Evolutionary conservation across 179 eudicot species (phyloP).

Genomic region (Sideroxylon spinosum): DNA sequence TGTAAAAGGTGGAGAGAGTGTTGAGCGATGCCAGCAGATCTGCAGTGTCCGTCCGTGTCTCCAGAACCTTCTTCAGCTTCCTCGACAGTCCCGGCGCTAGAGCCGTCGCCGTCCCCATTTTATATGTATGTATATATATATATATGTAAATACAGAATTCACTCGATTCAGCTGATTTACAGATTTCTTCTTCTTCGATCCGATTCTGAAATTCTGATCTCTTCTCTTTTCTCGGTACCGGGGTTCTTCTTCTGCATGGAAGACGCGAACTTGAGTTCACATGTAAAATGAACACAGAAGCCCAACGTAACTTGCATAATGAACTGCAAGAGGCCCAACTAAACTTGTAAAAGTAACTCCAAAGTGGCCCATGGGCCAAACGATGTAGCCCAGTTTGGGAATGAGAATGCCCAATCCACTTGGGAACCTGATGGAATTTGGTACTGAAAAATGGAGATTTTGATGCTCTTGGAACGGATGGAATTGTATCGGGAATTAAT

Average conservation of each 20-base stretch:
- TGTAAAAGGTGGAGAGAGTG: constrained; percentile 73
- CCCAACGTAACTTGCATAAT: too few relatives aligned
- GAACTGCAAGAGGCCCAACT: too few relatives aligned
- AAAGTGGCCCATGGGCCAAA: too few relatives aligned
- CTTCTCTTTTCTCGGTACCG: not conserved
- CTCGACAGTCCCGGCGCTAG: constrained; percentile 86
- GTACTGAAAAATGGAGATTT: too few relatives aligned
- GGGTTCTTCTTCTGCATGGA: not conserved
- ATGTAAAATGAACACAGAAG: too few relatives aligned
- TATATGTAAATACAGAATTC: not conserved
- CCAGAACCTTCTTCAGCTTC: constrained; percentile 93
- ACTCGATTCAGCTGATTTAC: constrained; percentile 6
- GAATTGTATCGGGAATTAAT: too few relatives aligned
- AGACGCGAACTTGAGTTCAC: too few relatives aligned
- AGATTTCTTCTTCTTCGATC: constrained; percentile 1
- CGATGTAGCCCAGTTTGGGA: too few relatives aligned
- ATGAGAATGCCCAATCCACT: too few relatives aligned
- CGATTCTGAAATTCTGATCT: not conserved
- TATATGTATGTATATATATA: not conserved
- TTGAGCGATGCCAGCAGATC: constrained; percentile 77
- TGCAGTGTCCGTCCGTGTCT: constrained; percentile 74
- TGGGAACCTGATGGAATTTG: too few relatives aligned
- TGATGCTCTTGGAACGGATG: too few relatives aligned
- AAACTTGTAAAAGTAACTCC: too few relatives aligned
- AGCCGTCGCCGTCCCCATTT: constrained; percentile 54